These are phyloP conservation scores for Breviolum minutum DNA, from an alignment of 73 alveolate genomes.

Conservation along the genomic window DNA sequence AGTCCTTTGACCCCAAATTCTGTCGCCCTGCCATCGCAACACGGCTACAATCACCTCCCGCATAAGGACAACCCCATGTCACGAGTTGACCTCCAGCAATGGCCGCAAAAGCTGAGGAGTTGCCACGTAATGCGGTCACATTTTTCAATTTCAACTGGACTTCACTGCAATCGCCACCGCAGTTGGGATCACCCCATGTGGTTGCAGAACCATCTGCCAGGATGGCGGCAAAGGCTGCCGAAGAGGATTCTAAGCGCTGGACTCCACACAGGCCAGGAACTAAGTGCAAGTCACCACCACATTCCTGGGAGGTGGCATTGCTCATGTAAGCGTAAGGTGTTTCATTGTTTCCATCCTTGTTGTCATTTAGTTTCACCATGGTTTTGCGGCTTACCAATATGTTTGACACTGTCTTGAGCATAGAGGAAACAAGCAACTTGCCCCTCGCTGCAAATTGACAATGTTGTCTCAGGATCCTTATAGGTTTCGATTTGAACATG, in stretches of 20 bases:
- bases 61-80: conserved; percentile 3
- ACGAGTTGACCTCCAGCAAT: not conserved
- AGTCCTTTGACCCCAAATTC: not conserved
- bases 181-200: conserved; percentile 21
- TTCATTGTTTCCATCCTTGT: too few species aligned
- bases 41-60: conserved; percentile 18
- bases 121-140: not conserved
- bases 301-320: too few species aligned
- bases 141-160: not conserved
- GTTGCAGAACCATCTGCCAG: conserved; percentile 2
- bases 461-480: too few species aligned
- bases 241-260: conserved; percentile 26
- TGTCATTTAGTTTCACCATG: too few species aligned
- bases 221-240: conserved; percentile 10
- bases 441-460: too few species aligned
- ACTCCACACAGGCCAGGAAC: not conserved
- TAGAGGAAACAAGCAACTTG: too few species aligned
- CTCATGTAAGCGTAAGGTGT: too few species aligned
- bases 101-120: conserved; percentile 31
- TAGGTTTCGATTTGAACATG: too few species aligned
- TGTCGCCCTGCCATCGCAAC: not conserved
- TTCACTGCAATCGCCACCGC: conserved; percentile 15
- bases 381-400: too few species aligned
- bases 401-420: too few species aligned
- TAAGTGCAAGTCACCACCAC: too few species aligned